Conservation (phyloP, 306 rosid species). For the Begonia loranthoides region DNA sequence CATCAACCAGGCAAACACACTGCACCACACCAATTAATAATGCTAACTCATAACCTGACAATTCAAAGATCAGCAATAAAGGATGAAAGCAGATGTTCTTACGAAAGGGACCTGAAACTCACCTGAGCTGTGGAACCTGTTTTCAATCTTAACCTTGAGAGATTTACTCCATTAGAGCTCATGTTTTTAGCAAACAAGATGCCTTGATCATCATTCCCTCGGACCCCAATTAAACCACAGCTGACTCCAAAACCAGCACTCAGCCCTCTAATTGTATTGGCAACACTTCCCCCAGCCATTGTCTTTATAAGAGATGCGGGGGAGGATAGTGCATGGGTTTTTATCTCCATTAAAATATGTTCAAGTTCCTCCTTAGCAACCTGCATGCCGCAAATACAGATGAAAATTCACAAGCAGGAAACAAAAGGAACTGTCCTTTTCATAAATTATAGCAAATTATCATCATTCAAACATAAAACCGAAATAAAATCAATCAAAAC, state of each 20-base stretch:
- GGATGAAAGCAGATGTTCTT: slow-evolving; percentile 3
- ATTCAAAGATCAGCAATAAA: neutral
- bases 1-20: slow-evolving; percentile 98
- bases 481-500: neutral
- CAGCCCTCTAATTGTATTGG: slow-evolving; percentile 80
- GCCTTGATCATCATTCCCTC: slow-evolving; percentile 77
- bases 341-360: slow-evolving; percentile 39
- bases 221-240: slow-evolving; percentile 72
- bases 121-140: slow-evolving; percentile 88
- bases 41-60: slow-evolving; percentile 8
- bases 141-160: slow-evolving; percentile 62
- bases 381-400: slow-evolving; percentile 19
- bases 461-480: neutral
- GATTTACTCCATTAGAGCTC: slow-evolving; percentile 51
- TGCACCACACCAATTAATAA: slow-evolving; percentile 20
- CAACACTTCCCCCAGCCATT: slow-evolving; percentile 86
- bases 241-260: slow-evolving; percentile 61
- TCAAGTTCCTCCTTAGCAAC: slow-evolving; percentile 63
- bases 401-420: neutral
- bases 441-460: neutral
- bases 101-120: slow-evolving; percentile 7
- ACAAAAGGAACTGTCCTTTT: neutral
- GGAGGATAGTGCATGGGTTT: slow-evolving; percentile 20
- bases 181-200: slow-evolving; percentile 61
- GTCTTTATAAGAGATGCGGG: slow-evolving; percentile 35